Evolutionary conservation across 768 basidiomycete species (phyloP), one percentile per base, ranked within the genome.

Genomic region (Rhizopogon vinicolor): DNA sequence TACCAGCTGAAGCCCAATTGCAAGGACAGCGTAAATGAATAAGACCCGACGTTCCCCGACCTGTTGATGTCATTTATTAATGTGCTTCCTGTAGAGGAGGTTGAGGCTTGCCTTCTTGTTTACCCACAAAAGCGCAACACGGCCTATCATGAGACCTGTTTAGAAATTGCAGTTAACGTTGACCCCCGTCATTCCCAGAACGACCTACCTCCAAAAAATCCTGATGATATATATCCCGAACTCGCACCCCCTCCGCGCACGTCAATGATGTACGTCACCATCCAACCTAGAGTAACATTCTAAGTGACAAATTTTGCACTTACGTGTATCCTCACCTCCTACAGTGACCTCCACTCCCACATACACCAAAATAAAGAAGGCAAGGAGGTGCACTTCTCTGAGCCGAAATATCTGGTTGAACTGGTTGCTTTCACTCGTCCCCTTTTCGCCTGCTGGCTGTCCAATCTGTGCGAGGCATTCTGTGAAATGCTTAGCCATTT

Each of bases 1-100:
- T 7, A 85, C 62, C 29, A 90, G 63, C 63, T 89, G 82, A 18
- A 91, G 74, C 3, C 85, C 74, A 33, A 77, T 63, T 10, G 68
- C 67, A n/a, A 70, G 60, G 39, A 57, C 29, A 31, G 65, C 60
- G 39, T 73, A 74, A 7, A 65, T 52, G 45, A 64, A 67, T 7
- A 73, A 50, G 3, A 60, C 68, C 16, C 60, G 51, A 29, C 62
- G 63, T 56, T 71, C 72, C 5, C 73, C 71, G 7, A 74, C 57
- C 71, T 71, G 44, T 22, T 9, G 33, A 31, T 19, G 44, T 1
- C 37, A 57, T 65, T 12, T 52, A 41, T 16, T 35, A 28, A 43
- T 25, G 14, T 22, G 7, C 5, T 5, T 28, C n/a, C 2, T 28
- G 18, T 13, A 31, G 31, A n/a, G 9, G 3, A 22, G n/a, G n/a